Evolutionary conservation across 768 basidiomycete species (phyloP), one percentile per base, ranked within the genome.

Genomic region (Mycena metata): DNA sequence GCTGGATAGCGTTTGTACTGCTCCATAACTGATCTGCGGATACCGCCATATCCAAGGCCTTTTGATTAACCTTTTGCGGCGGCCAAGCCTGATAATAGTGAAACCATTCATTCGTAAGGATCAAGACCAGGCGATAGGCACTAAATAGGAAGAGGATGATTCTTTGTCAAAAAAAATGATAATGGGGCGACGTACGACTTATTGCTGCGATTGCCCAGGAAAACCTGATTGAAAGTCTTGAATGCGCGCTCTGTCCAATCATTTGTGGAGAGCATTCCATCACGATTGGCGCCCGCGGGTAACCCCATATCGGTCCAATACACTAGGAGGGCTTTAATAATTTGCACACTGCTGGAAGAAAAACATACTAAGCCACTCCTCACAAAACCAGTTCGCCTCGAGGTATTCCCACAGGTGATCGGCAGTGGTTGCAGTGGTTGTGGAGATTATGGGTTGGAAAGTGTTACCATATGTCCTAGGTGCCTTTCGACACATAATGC

Each of bases 161-260:
- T 5, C 9, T 43, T 4, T 33, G 11, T 41, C 8, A 12, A 12
- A 11, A 26, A 1, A n/a, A 36, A 8, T 15, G 51, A 26, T 16
- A 8, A 52, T n/a, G n/a, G n/a, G 12, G 12, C 10, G 7, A 30
- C 2, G 33, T 16, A 68, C 66, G 66, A 68, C 41, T 70, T 67
- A 33, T 58, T 72, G n/a, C 50, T 58, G 43, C n/a, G n/a, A n/a
- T n/a, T n/a, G n/a, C n/a, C n/a, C n/a, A n/a, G n/a, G n/a, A n/a
- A n/a, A n/a, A n/a, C 46, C 71, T 65, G 64, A 47, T 72, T 68
- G 33, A 72, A 72, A 5, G 67, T 64, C 26, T 66, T 63, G 60
- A 69, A 72, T 3, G 68, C 71, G 2, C 61, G 51, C 43, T 72
- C 71, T 6, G 71, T 64, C 71, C 67, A 69, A 24, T 72, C 69